Evolutionary conservation across 1,284 basidiomycete species (phyloP).

Genomic region (Entoloma clypeatum): DNA sequence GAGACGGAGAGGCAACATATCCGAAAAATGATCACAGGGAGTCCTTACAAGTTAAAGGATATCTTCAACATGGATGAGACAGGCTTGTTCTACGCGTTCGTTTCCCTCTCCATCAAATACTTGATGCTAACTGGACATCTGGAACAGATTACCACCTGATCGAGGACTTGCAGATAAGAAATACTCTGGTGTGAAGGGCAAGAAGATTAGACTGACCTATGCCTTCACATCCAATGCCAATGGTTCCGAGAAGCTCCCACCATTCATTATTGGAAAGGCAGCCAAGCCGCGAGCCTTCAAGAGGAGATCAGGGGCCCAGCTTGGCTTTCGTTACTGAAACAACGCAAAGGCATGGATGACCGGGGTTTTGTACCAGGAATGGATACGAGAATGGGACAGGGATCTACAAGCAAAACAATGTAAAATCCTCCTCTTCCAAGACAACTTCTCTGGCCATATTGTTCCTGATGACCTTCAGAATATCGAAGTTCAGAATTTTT

Average conservation of each 20-base stretch:
- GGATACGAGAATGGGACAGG: too few relatives aligned
- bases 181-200: conserved; percentile 2
- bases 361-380: too few relatives aligned
- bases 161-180: conserved; percentile 1
- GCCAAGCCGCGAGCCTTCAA: conserved; percentile 22
- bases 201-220: conserved; percentile 25
- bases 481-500: conserved; percentile 8
- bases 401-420: too few relatives aligned
- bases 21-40: background rate
- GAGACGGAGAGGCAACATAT: conserved; percentile 2
- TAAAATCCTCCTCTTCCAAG: conserved; percentile 26
- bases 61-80: too few relatives aligned
- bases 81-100: too few relatives aligned
- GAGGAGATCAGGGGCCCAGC: too few relatives aligned
- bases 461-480: conserved; percentile 15
- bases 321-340: too few relatives aligned
- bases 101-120: background rate
- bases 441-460: conserved; percentile 27
- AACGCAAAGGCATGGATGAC: too few relatives aligned
- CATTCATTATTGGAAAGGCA: conserved; percentile 25
- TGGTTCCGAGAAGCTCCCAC: conserved; percentile 21
- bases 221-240: conserved; percentile 23
- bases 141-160: conserved; percentile 1
- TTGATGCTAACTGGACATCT: background rate
- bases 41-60: conserved; percentile 1